phyloP scores from a whole-genome alignment of 2,329 filamentous ascomycete genomes.

The Cladosporium sp. region DNA sequence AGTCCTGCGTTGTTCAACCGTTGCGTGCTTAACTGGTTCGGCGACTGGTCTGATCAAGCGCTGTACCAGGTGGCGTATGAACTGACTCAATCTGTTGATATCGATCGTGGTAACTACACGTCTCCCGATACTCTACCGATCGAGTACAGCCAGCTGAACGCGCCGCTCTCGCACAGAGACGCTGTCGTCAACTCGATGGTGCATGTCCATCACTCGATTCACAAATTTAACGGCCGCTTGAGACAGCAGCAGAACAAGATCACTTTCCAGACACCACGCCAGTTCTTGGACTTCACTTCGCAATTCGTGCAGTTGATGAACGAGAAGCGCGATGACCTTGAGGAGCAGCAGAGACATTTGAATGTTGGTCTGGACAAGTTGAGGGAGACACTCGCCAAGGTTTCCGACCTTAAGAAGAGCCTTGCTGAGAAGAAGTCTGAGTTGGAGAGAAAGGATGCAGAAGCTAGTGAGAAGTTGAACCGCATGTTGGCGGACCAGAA shows the following conservation, averaged over 20 bases:
- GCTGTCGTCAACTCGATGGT: constrained; percentile 98
- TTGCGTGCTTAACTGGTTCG: constrained; percentile 99
- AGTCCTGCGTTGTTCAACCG: constrained; percentile 98
- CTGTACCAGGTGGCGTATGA: constrained; percentile 96
- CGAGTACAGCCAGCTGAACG: constrained; percentile 76
- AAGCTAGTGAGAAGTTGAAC: constrained; percentile 95
- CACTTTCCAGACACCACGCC: constrained; percentile 90
- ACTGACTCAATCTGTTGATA: constrained; percentile 90
- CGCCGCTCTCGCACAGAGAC: constrained; percentile 87
- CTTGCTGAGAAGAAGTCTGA: constrained; percentile 92
- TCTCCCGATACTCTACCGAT: constrained; percentile 90
- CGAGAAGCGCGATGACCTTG: constrained; percentile 95
- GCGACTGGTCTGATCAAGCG: constrained; percentile 98
- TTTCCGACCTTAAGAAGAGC: constrained; percentile 83
- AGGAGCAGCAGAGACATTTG: constrained; percentile 96
- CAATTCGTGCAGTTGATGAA: constrained; percentile 97
- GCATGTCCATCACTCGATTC: constrained; percentile 93
- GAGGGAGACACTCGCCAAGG: constrained; percentile 93
- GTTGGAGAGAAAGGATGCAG: constrained; percentile 85
- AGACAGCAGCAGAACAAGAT: constrained; percentile 87
- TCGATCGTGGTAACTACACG: constrained; percentile 80
- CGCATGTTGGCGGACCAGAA: constrained; percentile 95
- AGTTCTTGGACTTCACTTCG: constrained; percentile 96
- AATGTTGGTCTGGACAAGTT: constrained; percentile 98
- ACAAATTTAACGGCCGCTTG: constrained; percentile 81